These are phyloP conservation scores for Aspergillus sp. DNA, from an alignment of 2,329 filamentous ascomycete species.

Conservation along the genomic window DNA sequence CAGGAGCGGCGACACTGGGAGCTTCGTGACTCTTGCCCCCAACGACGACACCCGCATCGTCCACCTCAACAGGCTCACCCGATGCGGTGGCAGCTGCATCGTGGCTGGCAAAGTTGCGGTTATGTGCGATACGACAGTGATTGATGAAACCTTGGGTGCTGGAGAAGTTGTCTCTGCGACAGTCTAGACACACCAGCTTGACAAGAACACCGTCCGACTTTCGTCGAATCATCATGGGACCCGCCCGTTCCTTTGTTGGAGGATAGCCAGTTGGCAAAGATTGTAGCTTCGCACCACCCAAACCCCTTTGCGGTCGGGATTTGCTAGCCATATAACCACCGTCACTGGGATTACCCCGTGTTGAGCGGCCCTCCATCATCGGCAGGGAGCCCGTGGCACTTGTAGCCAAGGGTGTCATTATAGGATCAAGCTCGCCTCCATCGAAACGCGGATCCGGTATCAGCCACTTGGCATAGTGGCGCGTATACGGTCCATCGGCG, in stretches of 20 bases:
- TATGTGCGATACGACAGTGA: conserved; percentile 94
- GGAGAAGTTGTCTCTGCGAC: conserved; percentile 83
- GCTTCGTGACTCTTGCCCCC: conserved; percentile 29
- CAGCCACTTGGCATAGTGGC: conserved; percentile 94
- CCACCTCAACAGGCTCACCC: conserved; percentile 73
- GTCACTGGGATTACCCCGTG: conserved; percentile 68
- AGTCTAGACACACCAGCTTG: conserved; percentile 85
- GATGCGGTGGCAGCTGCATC: conserved; percentile 87
- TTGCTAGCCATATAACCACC: conserved; percentile 46
- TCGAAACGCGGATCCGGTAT: conserved; percentile 86
- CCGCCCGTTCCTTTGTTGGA: conserved; percentile 72
- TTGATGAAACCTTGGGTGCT: conserved; percentile 99
- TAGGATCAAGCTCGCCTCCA: conserved; percentile 45
- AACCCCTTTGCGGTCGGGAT: conserved; percentile 54
- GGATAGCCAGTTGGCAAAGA: conserved; percentile 66
- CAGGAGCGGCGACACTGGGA: conserved; percentile 28
- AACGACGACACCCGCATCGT: conserved; percentile 51
- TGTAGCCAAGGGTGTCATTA: conserved; percentile 11
- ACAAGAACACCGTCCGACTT: conserved; percentile 77
- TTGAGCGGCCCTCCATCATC: conserved; percentile 66
- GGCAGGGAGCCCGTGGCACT: conserved; percentile 38
- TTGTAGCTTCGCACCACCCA: conserved; percentile 61
- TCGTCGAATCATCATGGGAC: conserved; percentile 79
- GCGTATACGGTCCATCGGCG: conserved; percentile 83
- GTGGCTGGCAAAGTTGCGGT: conserved; percentile 89